Percentiles rank a stretch among this genome's conserved stretches.
Conservation (phyloP, 1,284 basidiomycete species). For the Ustilago loliicola region DNA sequence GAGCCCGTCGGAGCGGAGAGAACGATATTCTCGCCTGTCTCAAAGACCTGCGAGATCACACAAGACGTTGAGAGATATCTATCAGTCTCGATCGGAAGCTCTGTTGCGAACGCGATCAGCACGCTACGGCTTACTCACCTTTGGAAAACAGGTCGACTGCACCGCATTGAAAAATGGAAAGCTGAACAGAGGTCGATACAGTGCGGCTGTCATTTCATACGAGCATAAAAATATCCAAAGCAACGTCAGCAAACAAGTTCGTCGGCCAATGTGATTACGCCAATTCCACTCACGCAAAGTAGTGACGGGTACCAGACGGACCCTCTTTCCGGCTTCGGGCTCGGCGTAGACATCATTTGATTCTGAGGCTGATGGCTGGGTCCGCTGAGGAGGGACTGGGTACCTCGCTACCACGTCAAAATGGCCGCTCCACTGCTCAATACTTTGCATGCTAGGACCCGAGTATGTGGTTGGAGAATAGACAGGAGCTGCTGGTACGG, state of each 20-base stretch:
- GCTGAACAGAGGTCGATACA: slow-evolving; percentile 83
- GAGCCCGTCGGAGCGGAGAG: slow-evolving; percentile 64
- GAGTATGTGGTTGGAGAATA: not conserved
- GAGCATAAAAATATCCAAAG: not conserved
- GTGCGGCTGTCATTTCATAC: slow-evolving; percentile 76
- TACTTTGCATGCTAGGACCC: not conserved
- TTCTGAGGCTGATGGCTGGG: not conserved
- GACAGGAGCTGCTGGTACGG: not conserved
- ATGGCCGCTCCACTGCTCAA: not conserved
- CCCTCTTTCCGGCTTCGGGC: slow-evolving; percentile 24
- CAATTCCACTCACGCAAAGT: slow-evolving; percentile 23
- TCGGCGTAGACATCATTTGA: slow-evolving; percentile 14
- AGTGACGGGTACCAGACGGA: slow-evolving; percentile 23
- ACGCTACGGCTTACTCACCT: slow-evolving; percentile 73
- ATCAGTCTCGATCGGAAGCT: not conserved
- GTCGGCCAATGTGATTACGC: not conserved
- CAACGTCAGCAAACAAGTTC: not conserved
- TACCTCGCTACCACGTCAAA: not conserved
- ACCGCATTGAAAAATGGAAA: slow-evolving; percentile 91
- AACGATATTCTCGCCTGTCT: slow-evolving; percentile 82
- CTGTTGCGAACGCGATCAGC: not conserved
- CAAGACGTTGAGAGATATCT: not conserved
- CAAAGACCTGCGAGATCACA: slow-evolving; percentile 75
- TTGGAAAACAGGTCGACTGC: slow-evolving; percentile 84
- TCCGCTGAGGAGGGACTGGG: too few relatives aligned